These are phyloP conservation scores for Arthrinium phaeospermum DNA, from an alignment of 2,329 filamentous ascomycete species.

Conservation along the genomic window DNA sequence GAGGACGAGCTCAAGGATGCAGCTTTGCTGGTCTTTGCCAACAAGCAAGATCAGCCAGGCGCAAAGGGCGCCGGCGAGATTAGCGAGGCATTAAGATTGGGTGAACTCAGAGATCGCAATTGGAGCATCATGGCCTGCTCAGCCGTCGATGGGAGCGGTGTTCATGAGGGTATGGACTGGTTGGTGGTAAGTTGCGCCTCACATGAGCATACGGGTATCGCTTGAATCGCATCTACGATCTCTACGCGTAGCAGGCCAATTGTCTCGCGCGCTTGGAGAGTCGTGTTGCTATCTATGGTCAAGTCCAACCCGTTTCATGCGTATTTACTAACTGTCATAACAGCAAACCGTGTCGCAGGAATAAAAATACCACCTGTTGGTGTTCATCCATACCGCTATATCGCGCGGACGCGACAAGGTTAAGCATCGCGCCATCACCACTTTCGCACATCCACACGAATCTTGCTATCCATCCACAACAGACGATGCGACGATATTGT, in stretches of 20 bases:
- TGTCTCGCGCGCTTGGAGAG: neutral
- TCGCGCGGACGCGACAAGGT: neutral
- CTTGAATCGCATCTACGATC: neutral
- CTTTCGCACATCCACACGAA: neutral
- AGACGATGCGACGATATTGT: neutral
- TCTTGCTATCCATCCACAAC: neutral
- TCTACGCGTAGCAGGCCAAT: neutral
- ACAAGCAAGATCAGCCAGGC: slow-evolving; percentile 98
- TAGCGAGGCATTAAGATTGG: slow-evolving; percentile 87
- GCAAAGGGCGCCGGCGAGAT: slow-evolving; percentile 97
- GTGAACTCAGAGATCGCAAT: slow-evolving; percentile 92
- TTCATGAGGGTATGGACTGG: slow-evolving; percentile 99
- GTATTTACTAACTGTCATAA: neutral
- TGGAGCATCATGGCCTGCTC: slow-evolving; percentile 99
- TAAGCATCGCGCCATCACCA: neutral
- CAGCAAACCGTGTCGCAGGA: slow-evolving; percentile 19
- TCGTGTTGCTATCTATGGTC: no score
- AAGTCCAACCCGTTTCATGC: neutral
- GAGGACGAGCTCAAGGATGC: slow-evolving; percentile 98
- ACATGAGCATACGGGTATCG: neutral
- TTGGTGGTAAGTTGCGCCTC: slow-evolving; percentile 70
- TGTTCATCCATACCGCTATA: neutral
- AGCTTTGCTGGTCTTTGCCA: slow-evolving; percentile 95
- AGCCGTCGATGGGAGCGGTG: slow-evolving; percentile 91
- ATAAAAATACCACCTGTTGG: neutral